Evolutionary conservation across 495 filamentous ascomycete species (phyloP), one percentile per base, ranked within the genome.

Genomic region (Aspergillus mulundensis): DNA sequence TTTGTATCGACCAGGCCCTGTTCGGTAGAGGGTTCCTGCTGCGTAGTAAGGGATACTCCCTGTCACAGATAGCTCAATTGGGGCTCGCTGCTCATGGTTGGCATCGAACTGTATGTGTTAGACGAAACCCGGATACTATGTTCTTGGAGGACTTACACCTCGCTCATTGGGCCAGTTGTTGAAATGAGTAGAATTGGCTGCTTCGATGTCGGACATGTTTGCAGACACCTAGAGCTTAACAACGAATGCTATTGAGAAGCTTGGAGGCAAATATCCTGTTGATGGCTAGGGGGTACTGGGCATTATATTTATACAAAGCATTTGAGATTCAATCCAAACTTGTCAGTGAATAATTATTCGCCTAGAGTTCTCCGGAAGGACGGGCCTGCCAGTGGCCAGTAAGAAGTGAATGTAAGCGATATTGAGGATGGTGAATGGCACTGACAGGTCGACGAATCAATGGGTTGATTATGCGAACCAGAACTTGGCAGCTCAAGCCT

Each of bases 11-110:
- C 87, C 86, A 0, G 87, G 87, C 0, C 89, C 88, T 3, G 85
- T 92, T 4, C 89, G 81, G 60, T 86, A 91, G 4, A 94, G 75
- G 1, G 76, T 73, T 5, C 89, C 89, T 23, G 77, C 74, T 15
- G 73, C 72, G 56, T 82, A 84, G 24, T 74, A 61, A 18, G 81
- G 81, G 14, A 84, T 78, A 0, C 66, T 42, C 2, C 81, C 81
- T 6, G 61, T 70, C 14, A 84, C 73, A 30, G 62, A 50, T 8
- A 84, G 66, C 51, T 83, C 77, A 6, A 82, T 64, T 0, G 81
- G 77, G 1, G 60, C 58, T 12, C 60, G 67, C 53, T 81, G 67
- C 39, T 83, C 79, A 49, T 76, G 71, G 49, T 70, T 67, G n/a
- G 70, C 71, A 38, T 81, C 72, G 49, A 82, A 82, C 81, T 84